These are phyloP conservation scores for Kitagawia praeruptora DNA, from an alignment of 129 eudicot species.

Conservation along the genomic window DNA sequence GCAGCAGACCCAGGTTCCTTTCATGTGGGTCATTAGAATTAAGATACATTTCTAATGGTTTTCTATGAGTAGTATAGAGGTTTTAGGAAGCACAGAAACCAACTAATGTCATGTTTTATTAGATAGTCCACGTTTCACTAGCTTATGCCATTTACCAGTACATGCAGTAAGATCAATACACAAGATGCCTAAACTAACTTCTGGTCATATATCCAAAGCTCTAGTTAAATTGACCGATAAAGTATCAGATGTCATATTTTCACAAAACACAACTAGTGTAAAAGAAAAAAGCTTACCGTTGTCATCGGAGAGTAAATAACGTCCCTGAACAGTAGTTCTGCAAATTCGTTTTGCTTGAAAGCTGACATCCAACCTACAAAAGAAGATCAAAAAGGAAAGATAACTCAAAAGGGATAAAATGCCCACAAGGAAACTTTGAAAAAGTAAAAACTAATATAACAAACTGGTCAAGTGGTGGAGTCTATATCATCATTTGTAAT, in stretches of 20 bases:
- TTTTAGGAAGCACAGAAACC: background rate
- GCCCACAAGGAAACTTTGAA: background rate
- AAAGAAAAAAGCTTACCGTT: conserved; percentile 27
- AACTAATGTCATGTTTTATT: background rate
- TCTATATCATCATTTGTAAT: too few species aligned
- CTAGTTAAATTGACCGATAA: background rate
- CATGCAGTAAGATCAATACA: background rate
- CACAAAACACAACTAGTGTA: background rate
- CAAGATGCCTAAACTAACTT: background rate
- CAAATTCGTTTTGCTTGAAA: conserved; percentile 41
- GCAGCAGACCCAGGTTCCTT: background rate
- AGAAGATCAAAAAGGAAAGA: background rate
- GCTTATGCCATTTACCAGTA: background rate
- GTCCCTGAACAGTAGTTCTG: conserved; percentile 82
- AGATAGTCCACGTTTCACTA: background rate
- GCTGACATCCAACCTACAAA: conserved; percentile 47
- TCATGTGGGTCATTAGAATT: background rate
- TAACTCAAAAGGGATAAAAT: background rate
- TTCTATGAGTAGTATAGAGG: background rate
- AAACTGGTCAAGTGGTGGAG: background rate
- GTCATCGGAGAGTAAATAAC: conserved; percentile 72
- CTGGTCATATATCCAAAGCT: background rate
- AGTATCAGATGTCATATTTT: background rate
- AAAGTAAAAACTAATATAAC: background rate
- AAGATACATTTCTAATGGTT: background rate